Conservation (phyloP, 768 basidiomycete genomes). For the Mycena sanguinolenta region DNA sequence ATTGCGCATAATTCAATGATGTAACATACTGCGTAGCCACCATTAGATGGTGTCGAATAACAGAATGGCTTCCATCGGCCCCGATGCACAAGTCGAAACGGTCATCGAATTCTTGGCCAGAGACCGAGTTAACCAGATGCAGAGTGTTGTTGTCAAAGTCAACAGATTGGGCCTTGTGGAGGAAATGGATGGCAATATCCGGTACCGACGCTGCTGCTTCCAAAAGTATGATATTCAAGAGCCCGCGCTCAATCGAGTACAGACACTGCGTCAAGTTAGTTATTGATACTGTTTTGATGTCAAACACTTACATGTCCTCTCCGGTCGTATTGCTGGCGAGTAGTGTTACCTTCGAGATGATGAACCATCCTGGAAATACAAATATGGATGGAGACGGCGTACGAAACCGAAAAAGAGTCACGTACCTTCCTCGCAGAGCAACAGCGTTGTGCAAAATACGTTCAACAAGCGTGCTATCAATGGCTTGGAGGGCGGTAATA, state of each 20-base stretch:
- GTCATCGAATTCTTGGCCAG: constrained; percentile 47
- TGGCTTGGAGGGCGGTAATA: constrained; percentile 72
- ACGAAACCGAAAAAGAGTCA: neutral
- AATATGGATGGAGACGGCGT: neutral
- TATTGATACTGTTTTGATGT: neutral
- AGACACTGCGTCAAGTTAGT: constrained; percentile 61
- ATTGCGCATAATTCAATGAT: constrained; percentile 45
- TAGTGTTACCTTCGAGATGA: constrained; percentile 63
- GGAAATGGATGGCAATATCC: constrained; percentile 65
- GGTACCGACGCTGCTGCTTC: constrained; percentile 63
- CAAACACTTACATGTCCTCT: constrained; percentile 67
- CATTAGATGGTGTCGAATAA: constrained; percentile 81
- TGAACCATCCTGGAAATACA: constrained; percentile 76
- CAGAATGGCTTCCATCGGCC: constrained; percentile 80
- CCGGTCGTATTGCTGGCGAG: constrained; percentile 76
- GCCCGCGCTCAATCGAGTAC: constrained; percentile 77
- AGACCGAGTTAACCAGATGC: constrained; percentile 50
- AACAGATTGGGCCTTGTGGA: constrained; percentile 68
- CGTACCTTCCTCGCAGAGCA: constrained; percentile 79
- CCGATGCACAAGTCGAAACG: constrained; percentile 74
- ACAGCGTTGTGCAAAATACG: constrained; percentile 71
- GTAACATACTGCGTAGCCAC: constrained; percentile 74
- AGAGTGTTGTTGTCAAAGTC: constrained; percentile 66
- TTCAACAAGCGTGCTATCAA: constrained; percentile 65
- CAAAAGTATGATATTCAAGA: constrained; percentile 74